Base-by-base conservation (phyloP, 441 rosid genomes). In the Syzygium syzygioides region DNA sequence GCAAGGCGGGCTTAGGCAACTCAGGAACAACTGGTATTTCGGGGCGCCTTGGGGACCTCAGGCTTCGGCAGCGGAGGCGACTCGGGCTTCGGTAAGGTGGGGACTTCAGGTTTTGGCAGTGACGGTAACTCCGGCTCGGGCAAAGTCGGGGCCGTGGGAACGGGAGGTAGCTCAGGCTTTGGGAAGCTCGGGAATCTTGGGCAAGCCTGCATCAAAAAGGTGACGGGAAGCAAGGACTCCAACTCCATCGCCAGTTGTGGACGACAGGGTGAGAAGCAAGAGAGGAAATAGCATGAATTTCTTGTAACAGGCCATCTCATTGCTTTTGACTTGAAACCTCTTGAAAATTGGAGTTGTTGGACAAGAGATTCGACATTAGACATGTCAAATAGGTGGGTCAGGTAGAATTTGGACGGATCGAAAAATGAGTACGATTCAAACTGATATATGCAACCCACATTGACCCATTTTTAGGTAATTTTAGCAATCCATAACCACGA, bases 161-260 rank as follows among this genome's bases (percentile, higher is more conserved):
- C 6, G 0, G 41, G 55, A 0, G 91, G 91, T 0, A 87, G 0
- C 30, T 55, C 34, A 20, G 85, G 66, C 88, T 52, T 52, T 88
- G 53, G 89, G 89, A 55, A 88, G 28, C 50, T 48, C 57, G 19
- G 89, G 85, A 6, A 88, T 50, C 86, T 80, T 91, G 0, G 90
- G 91, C 20, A 88, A 86, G 0, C 45, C 86, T 50, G 41, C n/a
- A 34, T 94, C 94, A 2, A 92, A 85, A 7, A 91, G 79, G 68
- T 18, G 88, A 9, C 92, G 50, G 1, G 90, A 93, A 5, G 55
- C 68, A 4, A 86, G 89, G 53, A 62, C 17, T 41, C 4, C 0
- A 23, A 19, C 80, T 10, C 30, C 41, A 85, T 80, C 85, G 45
- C 87, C 15, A 55, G 66, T 85, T 89, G 87, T 2, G 9, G 64